phyloP scores from a whole-genome alignment of 257 asterid genomes.

The Penstemon barbatus region DNA sequence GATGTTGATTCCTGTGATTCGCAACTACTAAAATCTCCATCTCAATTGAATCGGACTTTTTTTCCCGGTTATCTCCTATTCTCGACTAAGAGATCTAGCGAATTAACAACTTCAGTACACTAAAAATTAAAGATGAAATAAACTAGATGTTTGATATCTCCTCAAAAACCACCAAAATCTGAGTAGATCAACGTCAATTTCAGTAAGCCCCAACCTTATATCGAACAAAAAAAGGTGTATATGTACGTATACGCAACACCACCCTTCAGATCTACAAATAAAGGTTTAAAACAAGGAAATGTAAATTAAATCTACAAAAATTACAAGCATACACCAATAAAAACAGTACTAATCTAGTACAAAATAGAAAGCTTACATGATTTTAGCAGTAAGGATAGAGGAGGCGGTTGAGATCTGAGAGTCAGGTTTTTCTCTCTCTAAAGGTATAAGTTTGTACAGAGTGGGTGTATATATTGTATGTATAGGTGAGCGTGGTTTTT shows the following conservation, averaged over 20 bases:
- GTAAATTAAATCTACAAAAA: constrained; percentile 6
- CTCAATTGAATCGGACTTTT: constrained; percentile 14
- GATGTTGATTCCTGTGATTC: constrained; percentile 60
- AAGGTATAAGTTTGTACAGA: neutral
- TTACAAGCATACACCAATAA: neutral
- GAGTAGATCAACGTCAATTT: constrained; percentile 46
- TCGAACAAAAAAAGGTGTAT: constrained; percentile 39
- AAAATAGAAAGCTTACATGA: constrained; percentile 30
- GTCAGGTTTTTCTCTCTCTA: constrained; percentile 5
- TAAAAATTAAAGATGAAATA: constrained; percentile 12
- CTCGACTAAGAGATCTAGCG: constrained; percentile 26
- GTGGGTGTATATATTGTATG: constrained; percentile 2
- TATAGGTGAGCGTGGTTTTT: constrained; percentile 5
- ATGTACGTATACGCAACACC: constrained; percentile 31
- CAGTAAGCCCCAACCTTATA: constrained; percentile 34
- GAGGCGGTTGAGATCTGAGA: constrained; percentile 16
- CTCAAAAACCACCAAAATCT: constrained; percentile 76
- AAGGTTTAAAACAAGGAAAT: constrained; percentile 8
- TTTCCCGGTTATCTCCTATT: constrained; percentile 8
- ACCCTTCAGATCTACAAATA: constrained; percentile 78
- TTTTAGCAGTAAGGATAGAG: constrained; percentile 21
- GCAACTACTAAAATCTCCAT: constrained; percentile 79
- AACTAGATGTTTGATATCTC: constrained; percentile 47
- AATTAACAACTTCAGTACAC: constrained; percentile 16
- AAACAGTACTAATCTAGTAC: constrained; percentile 4